These are phyloP conservation scores for Davidsoniella eucalypti DNA, from an alignment of 2,329 filamentous ascomycete species.

Conservation along the genomic window DNA sequence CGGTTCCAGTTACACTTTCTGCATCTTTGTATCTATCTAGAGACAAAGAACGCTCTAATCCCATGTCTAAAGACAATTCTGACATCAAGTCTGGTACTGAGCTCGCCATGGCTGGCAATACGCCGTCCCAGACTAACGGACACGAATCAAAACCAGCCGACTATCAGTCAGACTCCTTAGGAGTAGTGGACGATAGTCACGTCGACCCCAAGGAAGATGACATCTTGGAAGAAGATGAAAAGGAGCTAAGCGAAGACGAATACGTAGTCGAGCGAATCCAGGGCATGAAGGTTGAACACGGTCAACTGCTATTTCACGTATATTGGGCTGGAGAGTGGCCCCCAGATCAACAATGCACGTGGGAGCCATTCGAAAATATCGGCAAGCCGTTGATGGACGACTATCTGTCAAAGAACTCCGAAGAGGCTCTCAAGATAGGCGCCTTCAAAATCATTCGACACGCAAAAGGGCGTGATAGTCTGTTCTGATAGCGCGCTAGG, in stretches of 20 bases:
- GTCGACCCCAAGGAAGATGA: neutral
- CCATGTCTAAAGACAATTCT: too few species aligned
- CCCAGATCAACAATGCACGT: constrained; percentile 36
- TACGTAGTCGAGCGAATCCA: constrained; percentile 26
- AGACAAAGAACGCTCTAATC: too few species aligned
- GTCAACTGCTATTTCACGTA: constrained; percentile 31
- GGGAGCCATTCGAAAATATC: constrained; percentile 40
- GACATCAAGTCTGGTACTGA: too few species aligned
- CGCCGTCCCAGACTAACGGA: too few species aligned
- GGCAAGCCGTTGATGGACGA: neutral
- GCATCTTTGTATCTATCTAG: too few species aligned
- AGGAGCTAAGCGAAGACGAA: constrained; percentile 15
- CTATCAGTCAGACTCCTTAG: neutral
- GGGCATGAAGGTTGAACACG: constrained; percentile 24
- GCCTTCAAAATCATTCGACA: neutral
- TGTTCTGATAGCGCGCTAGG: too few species aligned
- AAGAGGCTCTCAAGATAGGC: neutral
- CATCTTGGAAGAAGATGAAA: neutral
- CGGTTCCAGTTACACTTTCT: too few species aligned
- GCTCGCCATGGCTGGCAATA: too few species aligned
- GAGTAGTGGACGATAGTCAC: neutral
- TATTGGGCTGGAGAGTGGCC: constrained; percentile 43
- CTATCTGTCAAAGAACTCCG: constrained; percentile 1
- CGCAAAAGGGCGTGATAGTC: too few species aligned
- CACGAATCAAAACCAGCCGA: neutral